These are phyloP conservation scores for Aureobasidium mangrovei DNA, from an alignment of 2,329 filamentous ascomycete genomes.

Conservation along the genomic window DNA sequence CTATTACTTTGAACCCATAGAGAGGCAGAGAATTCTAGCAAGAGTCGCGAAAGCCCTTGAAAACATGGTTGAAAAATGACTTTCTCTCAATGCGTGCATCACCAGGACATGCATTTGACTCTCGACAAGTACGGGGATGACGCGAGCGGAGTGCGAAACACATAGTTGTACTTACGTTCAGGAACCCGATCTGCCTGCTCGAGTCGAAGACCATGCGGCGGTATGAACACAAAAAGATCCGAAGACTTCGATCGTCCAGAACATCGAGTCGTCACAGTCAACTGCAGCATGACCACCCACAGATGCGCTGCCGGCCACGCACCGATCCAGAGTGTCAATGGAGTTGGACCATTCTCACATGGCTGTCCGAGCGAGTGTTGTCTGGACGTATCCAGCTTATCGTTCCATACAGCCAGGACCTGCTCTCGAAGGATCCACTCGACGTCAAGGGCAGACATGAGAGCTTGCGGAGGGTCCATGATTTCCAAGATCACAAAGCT, in stretches of 20 bases:
- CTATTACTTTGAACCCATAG: too few relatives aligned
- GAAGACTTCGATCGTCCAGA: background rate
- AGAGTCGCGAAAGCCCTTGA: too few relatives aligned
- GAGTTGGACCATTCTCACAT: too few relatives aligned
- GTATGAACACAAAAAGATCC: background rate
- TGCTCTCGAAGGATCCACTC: background rate
- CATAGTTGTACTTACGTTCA: background rate
- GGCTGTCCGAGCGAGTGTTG: background rate
- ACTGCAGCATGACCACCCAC: background rate
- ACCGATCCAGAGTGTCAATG: background rate
- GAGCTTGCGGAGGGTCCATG: background rate
- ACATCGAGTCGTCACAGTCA: background rate
- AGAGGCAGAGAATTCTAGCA: too few relatives aligned
- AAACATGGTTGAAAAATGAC: too few relatives aligned
- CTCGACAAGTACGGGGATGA: background rate
- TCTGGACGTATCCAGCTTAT: background rate
- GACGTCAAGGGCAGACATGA: background rate
- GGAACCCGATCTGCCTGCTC: background rate
- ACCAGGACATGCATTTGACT: too few relatives aligned
- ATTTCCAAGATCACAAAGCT: too few relatives aligned
- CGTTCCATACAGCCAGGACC: background rate
- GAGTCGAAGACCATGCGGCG: background rate
- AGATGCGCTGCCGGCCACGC: too few relatives aligned
- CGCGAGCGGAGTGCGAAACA: background rate
- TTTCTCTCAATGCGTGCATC: too few relatives aligned